Conservation (phyloP, 164 flowering plant species). For the Vitis rotundifolia region DNA sequence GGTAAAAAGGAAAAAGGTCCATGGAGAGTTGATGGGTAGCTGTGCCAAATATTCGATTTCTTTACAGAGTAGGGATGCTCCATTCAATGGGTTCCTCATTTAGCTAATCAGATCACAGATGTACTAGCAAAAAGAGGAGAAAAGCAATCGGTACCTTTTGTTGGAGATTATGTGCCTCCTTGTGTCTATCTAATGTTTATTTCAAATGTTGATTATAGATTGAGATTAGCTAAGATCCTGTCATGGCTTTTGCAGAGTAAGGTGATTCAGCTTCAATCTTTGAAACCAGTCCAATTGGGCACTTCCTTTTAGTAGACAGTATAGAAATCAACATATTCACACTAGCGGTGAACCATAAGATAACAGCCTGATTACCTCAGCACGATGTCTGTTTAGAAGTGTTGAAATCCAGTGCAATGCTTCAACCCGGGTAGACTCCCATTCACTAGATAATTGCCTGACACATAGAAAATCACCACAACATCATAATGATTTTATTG, state of each 20-base stretch:
- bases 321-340: neutral
- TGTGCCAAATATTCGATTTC: no score
- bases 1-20: no score
- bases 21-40: no score
- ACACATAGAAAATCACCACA: conserved; percentile 12
- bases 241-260: neutral
- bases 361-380: conserved; percentile 52
- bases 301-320: neutral
- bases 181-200: no score
- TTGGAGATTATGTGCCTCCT: no score
- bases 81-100: no score
- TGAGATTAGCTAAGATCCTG: neutral
- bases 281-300: neutral
- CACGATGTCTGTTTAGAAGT: conserved; percentile 73
- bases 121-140: no score
- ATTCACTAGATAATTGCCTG: conserved; percentile 83
- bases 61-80: no score
- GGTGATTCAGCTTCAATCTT: neutral
- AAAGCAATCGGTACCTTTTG: no score
- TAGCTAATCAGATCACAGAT: no score
- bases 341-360: neutral
- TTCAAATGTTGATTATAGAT: neutral
- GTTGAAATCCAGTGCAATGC: conserved; percentile 90
- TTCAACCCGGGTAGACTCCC: conserved; percentile 93
- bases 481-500: neutral